Base-by-base conservation (phyloP, 2,329 filamentous ascomycete genomes). In the Chlorencoelia australis region DNA sequence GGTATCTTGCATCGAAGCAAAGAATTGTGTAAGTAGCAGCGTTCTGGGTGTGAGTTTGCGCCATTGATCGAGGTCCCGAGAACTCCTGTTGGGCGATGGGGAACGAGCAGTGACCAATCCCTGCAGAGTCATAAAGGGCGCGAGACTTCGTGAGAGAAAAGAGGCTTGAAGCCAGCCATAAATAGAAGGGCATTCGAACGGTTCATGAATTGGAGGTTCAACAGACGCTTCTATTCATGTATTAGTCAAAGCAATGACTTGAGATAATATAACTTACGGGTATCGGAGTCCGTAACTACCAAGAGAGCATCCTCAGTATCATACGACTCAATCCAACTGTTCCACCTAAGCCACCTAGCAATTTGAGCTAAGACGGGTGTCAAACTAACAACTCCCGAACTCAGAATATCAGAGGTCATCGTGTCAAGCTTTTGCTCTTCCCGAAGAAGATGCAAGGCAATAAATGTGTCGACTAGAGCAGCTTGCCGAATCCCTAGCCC, bases 371-470 rank as follows among this genome's bases (percentile, higher is more conserved):
- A 63, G 2, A 95, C 59, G 11, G 82, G 77, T n/a, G 75, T 73
- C 15, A 96, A 60, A 27, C 69, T 65, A 10, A 65, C 60, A 15
- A 61, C 49, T 27, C 67, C 61, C 14, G 57, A 58, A 31, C 54
- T 59, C 8, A 65, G 59, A n/a, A 60, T 56, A 43, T 71, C 66
- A n/a, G 62, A 60, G 29, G 66, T 65, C 37, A 66, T 61, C 3
- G 79, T 71, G 42, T 84, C 75, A 2, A 98, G 70, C 54, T 94
- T 96, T 44, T 82, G 71, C 56, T 98, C 91, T 57, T 98, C 89
- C 0, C 82, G 71, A n/a, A 94, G 65, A 3, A 96, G 66, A 60
- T 98, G 91, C 9, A 98, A 65, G 1, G 75, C 81, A 45, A 93
- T 65, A 24, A 89, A 71, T 34, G 82, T 68, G 51, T 83, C 73